Conservation (phyloP, 148 eudicot genomes). For the Heliosperma pusillum region DNA sequence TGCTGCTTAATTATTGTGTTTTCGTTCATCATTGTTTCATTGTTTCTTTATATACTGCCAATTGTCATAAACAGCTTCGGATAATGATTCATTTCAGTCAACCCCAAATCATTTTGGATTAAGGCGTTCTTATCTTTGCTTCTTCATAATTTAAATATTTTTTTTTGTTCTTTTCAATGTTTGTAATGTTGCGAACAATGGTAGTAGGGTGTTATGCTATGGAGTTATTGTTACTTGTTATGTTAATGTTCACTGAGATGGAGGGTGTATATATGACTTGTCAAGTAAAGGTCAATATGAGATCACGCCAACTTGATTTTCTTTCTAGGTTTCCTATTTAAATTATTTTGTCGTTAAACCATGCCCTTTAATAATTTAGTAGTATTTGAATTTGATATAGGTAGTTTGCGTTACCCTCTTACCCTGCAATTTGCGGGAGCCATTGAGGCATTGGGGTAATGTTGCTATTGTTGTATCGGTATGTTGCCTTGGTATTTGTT, state of each 20-base stretch:
- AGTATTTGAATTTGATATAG: background rate
- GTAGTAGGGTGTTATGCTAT: background rate
- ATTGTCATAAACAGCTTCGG: background rate
- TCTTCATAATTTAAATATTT: background rate
- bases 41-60: background rate
- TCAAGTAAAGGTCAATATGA: background rate
- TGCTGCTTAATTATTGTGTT: background rate
- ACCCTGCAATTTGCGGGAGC: no score
- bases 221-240: conserved; percentile 11
- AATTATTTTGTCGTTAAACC: background rate
- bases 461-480: no score
- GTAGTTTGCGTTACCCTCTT: background rate
- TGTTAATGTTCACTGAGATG: background rate
- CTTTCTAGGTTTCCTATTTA: background rate
- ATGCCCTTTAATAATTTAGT: background rate
- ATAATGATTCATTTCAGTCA: background rate
- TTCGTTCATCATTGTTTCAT: background rate
- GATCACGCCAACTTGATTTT: background rate
- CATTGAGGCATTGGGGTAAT: no score
- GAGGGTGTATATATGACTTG: background rate
- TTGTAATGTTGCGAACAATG: background rate
- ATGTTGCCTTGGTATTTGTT: background rate
- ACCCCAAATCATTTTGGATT: background rate
- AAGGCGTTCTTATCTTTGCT: background rate
- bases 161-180: background rate